These are phyloP conservation scores for Neophaeococcomyces aloes DNA, from an alignment of 2,329 filamentous ascomycete species.

Conservation along the genomic window DNA sequence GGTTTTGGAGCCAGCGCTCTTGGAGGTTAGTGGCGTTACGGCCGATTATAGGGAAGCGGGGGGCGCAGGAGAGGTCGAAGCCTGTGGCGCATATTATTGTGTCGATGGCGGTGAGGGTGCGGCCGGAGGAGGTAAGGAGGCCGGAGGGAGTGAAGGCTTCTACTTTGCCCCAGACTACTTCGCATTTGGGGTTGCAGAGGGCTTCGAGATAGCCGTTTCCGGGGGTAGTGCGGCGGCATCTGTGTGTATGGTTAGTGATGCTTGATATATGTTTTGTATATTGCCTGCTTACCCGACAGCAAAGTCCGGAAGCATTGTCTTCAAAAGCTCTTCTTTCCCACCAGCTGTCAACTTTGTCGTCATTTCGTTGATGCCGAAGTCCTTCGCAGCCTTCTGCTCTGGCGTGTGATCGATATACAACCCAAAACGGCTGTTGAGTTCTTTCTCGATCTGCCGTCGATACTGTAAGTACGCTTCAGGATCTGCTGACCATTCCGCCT, in stretches of 20 bases:
- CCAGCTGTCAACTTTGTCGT: slow-evolving; percentile 1
- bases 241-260: too few species aligned
- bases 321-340: too few species aligned
- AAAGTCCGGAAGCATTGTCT: too few species aligned
- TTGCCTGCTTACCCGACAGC: too few species aligned
- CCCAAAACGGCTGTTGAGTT: slow-evolving; percentile 40
- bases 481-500: slow-evolving; percentile 29
- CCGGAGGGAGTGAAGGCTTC: slow-evolving; percentile 37
- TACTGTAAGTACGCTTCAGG: slow-evolving; percentile 37
- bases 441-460: slow-evolving; percentile 27
- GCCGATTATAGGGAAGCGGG: slow-evolving; percentile 35
- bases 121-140: slow-evolving; percentile 30
- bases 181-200: slow-evolving; percentile 21
- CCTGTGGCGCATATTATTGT: slow-evolving; percentile 33
- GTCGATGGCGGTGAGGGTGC: slow-evolving; percentile 26
- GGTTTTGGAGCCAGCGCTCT: slow-evolving; percentile 33
- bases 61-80: slow-evolving; percentile 32
- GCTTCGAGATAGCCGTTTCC: slow-evolving; percentile 25
- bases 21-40: slow-evolving; percentile 32
- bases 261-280: too few species aligned
- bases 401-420: slow-evolving; percentile 36
- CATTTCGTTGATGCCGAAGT: neutral
- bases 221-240: slow-evolving; percentile 25
- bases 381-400: slow-evolving; percentile 30
- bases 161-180: slow-evolving; percentile 36